phyloP scores from a whole-genome alignment of 2,329 filamentous ascomycete genomes.

The Beauveria scarabaeidicola region DNA sequence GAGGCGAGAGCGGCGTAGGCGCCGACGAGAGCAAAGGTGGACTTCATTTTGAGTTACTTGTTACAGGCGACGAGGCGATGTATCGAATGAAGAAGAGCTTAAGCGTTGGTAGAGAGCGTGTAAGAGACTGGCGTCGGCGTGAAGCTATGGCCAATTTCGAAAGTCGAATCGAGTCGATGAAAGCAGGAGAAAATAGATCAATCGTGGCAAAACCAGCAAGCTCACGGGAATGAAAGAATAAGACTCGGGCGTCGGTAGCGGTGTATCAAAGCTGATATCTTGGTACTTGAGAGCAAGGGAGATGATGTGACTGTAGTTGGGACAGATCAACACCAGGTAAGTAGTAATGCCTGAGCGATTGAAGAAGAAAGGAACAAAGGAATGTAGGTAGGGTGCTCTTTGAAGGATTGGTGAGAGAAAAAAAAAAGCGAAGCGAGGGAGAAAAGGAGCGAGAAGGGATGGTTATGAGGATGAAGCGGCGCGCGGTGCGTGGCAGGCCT shows the following conservation, averaged over 20 bases:
- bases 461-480: not conserved
- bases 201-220: slow-evolving; percentile 14
- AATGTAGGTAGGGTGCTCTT: slow-evolving; percentile 8
- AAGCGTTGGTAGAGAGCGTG: slow-evolving; percentile 14
- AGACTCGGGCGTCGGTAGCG: not conserved
- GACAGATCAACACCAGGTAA: slow-evolving; percentile 8
- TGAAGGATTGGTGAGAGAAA: slow-evolving; percentile 6
- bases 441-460: slow-evolving; percentile 5
- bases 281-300: slow-evolving; percentile 3
- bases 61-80: not conserved
- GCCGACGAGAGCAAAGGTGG: slow-evolving; percentile 33
- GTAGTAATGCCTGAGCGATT: not conserved
- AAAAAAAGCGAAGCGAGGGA: slow-evolving; percentile 12
- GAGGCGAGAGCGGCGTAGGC: slow-evolving; percentile 38
- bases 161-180: not conserved
- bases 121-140: slow-evolving; percentile 17
- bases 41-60: slow-evolving; percentile 38
- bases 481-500: not conserved
- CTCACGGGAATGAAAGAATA: slow-evolving; percentile 11
- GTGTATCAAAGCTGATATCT: not conserved
- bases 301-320: slow-evolving; percentile 10
- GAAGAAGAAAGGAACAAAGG: slow-evolving; percentile 9
- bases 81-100: slow-evolving; percentile 6
- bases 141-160: not conserved
- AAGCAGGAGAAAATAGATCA: not conserved